These are phyloP conservation scores for Aspergillus sclerotialis DNA, from an alignment of 2,329 filamentous ascomycete species.

Conservation along the genomic window DNA sequence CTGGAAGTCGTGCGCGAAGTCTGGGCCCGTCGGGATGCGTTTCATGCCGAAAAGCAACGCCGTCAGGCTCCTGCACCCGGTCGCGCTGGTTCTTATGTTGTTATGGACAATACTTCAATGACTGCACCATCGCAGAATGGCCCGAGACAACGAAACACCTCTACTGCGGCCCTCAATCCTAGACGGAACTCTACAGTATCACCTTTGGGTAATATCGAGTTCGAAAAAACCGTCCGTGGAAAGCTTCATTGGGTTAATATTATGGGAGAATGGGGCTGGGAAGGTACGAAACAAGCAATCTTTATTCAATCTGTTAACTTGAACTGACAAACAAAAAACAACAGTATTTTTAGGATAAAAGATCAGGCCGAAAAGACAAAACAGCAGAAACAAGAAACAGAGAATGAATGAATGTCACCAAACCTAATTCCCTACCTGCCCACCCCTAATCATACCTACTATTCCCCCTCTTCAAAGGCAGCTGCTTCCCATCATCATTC, in stretches of 20 bases:
- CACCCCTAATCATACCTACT: background rate
- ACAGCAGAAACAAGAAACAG: background rate
- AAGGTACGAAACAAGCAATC: conserved; percentile 45
- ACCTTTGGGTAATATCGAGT: conserved; percentile 42
- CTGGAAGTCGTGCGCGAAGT: conserved; percentile 60
- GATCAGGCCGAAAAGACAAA: background rate
- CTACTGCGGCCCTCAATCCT: conserved; percentile 8
- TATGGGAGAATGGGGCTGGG: conserved; percentile 67
- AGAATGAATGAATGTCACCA: no score
- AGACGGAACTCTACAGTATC: conserved; percentile 25
- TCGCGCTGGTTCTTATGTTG: conserved; percentile 12
- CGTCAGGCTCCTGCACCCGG: conserved; percentile 21
- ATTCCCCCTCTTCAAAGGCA: background rate
- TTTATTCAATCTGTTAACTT: background rate
- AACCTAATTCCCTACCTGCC: no score
- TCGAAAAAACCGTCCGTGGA: conserved; percentile 59
- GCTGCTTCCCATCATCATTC: background rate
- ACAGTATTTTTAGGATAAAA: conserved; percentile 35
- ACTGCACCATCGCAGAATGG: conserved; percentile 7
- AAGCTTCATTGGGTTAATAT: conserved; percentile 63
- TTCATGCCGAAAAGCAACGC: conserved; percentile 35
- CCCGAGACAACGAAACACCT: conserved; percentile 5
- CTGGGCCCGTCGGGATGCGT: conserved; percentile 56
- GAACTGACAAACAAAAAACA: conserved; percentile 7
- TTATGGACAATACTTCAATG: conserved; percentile 13